phyloP scores from a whole-genome alignment of 75 land plant genomes.

The Ceratopteris richardii region DNA sequence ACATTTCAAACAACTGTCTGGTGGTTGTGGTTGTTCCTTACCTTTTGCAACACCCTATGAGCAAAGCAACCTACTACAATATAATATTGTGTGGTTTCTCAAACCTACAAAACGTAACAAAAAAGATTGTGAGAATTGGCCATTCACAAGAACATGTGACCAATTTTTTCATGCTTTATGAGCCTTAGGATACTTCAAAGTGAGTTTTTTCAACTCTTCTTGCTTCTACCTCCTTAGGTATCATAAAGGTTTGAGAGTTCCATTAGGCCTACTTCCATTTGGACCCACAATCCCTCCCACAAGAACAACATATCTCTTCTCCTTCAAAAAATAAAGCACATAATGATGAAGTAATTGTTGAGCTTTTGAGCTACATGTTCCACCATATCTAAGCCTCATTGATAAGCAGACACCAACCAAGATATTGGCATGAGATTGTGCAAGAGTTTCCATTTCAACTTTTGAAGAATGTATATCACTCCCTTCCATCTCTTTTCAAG shows the following conservation, averaged over 20 bases:
- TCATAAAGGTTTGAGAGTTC: slow-evolving; percentile 63
- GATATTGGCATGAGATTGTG: slow-evolving; percentile 91
- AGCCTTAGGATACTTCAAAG: too few species aligned
- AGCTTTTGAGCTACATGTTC: slow-evolving; percentile 71
- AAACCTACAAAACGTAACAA: too few species aligned
- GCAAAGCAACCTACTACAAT: too few species aligned
- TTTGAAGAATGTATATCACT: slow-evolving; percentile 37
- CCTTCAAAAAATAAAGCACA: slow-evolving; percentile 81
- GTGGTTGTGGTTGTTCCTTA: too few species aligned
- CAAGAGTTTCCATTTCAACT: slow-evolving; percentile 68
- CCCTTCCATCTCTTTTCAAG: slow-evolving; percentile 30
- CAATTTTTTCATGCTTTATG: too few species aligned
- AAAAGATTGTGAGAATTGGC: too few species aligned
- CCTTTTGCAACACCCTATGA: too few species aligned
- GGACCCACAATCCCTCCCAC: slow-evolving; percentile 32
- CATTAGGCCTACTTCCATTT: slow-evolving; percentile 77
- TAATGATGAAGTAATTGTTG: slow-evolving; percentile 73
- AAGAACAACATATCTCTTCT: slow-evolving; percentile 68
- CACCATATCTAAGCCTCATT: slow-evolving; percentile 86
- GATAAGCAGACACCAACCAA: slow-evolving; percentile 81
- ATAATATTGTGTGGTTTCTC: too few species aligned
- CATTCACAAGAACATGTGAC: too few species aligned
- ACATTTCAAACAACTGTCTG: too few species aligned
- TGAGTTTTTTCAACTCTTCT: too few species aligned
- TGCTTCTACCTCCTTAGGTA: slow-evolving; percentile 67